These are phyloP conservation scores for Santalum album DNA, from an alignment of 164 flowering plant genomes.

Conservation along the genomic window DNA sequence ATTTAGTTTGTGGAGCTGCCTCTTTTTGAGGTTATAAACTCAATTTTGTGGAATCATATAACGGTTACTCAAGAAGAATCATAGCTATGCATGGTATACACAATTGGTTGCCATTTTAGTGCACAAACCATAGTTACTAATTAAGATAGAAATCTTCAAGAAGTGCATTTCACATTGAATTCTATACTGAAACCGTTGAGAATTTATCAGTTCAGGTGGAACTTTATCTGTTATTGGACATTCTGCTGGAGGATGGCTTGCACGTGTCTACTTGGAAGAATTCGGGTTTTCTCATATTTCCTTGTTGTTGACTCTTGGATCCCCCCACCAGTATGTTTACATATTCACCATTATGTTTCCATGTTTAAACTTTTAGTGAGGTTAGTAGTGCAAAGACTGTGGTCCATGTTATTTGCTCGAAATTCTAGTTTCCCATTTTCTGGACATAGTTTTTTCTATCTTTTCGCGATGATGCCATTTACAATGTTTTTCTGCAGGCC, in stretches of 20 bases:
- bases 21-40: too few species aligned
- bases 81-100: too few species aligned
- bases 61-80: too few species aligned
- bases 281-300: conserved; percentile 59
- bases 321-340: conserved; percentile 70
- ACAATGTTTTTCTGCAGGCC: conserved; percentile 40
- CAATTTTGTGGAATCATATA: too few species aligned
- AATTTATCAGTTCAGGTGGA: conserved; percentile 35
- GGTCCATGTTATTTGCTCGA: not conserved
- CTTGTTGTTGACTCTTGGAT: conserved; percentile 81
- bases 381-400: not conserved
- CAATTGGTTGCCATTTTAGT: too few species aligned
- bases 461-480: not conserved
- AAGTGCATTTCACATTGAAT: too few species aligned
- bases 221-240: conserved; percentile 75
- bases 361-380: conserved; percentile 1
- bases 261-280: conserved; percentile 87
- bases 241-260: conserved; percentile 98
- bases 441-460: not conserved
- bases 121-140: too few species aligned
- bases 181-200: conserved; percentile 6
- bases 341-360: not conserved
- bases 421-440: not conserved
- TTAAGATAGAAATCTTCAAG: too few species aligned
- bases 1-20: too few species aligned